Percentiles rank a stretch among this genome's conserved stretches.
These are phyloP conservation scores for Globisporangium paroecandrum DNA, from an alignment of 352 stramenopile species.

Conservation along the genomic window DNA sequence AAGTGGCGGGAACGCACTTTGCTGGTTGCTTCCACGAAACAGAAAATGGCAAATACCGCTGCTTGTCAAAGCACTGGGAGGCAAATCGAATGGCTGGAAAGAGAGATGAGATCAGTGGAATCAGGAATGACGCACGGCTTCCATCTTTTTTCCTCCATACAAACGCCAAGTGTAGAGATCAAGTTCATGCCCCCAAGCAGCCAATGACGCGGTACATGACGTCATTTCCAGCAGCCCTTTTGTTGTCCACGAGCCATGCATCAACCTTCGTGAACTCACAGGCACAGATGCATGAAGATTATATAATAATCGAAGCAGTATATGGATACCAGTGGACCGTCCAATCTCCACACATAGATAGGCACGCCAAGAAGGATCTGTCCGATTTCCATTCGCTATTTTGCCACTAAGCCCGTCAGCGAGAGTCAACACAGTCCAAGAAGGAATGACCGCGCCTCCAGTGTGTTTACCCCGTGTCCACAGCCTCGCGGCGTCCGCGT, in stretches of 20 bases:
- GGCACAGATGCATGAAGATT: too few species aligned
- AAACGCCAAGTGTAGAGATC: conserved; percentile 1
- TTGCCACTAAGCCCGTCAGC: neutral
- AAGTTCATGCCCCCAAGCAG: neutral
- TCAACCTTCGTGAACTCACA: neutral
- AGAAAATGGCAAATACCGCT: too few species aligned
- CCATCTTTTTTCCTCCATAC: neutral
- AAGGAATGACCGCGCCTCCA: neutral
- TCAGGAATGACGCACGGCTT: neutral
- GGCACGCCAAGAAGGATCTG: neutral
- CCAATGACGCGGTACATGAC: conserved; percentile 4
- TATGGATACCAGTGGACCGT: neutral
- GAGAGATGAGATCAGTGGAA: neutral
- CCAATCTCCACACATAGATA: neutral
- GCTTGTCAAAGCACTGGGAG: neutral
- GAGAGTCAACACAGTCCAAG: neutral
- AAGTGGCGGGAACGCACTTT: too few species aligned
- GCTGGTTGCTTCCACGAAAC: too few species aligned
- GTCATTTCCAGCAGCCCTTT: neutral
- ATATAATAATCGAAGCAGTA: conserved; percentile 1
- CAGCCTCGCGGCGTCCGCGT: neutral
- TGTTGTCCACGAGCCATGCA: neutral
- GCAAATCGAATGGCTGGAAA: neutral
- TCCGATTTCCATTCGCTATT: neutral
- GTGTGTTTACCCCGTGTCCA: neutral